phyloP scores from a whole-genome alignment of 2,329 filamentous ascomycete species.

The Neopestalotiopsis rosae region DNA sequence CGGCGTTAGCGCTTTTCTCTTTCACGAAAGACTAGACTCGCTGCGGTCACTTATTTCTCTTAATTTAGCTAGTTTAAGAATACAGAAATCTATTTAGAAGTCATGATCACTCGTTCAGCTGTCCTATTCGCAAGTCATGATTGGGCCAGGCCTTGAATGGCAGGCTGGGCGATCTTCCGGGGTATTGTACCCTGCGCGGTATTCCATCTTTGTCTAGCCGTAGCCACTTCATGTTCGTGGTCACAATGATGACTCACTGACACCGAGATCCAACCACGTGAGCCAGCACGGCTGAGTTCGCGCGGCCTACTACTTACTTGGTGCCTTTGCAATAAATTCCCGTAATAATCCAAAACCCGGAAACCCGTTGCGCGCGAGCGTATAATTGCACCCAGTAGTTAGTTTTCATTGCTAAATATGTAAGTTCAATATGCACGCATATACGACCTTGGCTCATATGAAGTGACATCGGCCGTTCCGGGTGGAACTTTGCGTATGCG shows the following conservation, averaged over 20 bases:
- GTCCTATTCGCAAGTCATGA: background rate
- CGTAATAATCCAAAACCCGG: background rate
- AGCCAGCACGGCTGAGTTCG: too few relatives aligned
- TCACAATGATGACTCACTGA: too few relatives aligned
- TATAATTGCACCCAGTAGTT: background rate
- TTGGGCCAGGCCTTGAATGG: background rate
- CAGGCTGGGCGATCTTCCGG: background rate
- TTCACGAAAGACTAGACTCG: background rate
- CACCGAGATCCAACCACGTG: too few relatives aligned
- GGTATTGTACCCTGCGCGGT: background rate
- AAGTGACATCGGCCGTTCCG: constrained; percentile 1
- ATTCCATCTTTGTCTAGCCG: background rate
- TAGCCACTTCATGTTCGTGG: too few relatives aligned
- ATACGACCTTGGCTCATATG: background rate
- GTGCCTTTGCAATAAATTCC: background rate
- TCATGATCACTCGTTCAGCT: background rate
- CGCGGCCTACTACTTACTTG: too few relatives aligned
- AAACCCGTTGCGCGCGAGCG: background rate
- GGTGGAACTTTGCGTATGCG: background rate
- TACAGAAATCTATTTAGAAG: background rate
- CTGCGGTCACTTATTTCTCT: background rate
- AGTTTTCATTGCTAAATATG: background rate
- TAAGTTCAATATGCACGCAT: background rate
- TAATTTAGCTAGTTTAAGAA: background rate
- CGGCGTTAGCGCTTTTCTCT: background rate